Evolutionary conservation across 495 filamentous ascomycete genomes (phyloP).

Genomic region (Lasiosphaeriaceae sp.): DNA sequence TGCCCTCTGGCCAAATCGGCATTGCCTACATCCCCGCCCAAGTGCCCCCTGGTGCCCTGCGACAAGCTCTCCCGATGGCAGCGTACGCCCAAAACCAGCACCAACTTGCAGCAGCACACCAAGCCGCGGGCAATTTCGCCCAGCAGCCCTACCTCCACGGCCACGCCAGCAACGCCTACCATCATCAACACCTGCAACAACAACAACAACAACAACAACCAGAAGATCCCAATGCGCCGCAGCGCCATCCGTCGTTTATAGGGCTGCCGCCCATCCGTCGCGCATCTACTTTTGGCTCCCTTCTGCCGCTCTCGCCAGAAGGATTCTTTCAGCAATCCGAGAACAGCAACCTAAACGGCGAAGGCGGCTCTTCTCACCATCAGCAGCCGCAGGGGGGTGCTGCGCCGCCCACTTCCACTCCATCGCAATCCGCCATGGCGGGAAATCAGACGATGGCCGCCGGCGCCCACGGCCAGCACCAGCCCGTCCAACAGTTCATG

Average conservation of each 20-base stretch:
- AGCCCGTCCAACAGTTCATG: constrained; percentile 18
- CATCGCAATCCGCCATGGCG: background rate
- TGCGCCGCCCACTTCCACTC: background rate
- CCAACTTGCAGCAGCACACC: constrained; percentile 12
- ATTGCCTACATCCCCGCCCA: background rate
- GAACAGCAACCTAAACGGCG: background rate
- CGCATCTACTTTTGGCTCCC: constrained; percentile 45
- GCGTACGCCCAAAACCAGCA: constrained; percentile 32
- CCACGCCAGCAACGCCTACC: constrained; percentile 10
- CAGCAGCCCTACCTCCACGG: constrained; percentile 19
- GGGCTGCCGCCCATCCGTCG: constrained; percentile 51
- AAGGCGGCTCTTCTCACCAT: constrained; percentile 5
- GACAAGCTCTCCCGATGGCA: constrained; percentile 30
- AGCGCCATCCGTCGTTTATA: constrained; percentile 36
- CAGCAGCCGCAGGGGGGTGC: constrained; percentile 8
- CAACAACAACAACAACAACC: constrained; percentile 16
- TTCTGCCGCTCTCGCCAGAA: constrained; percentile 18
- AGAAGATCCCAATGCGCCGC: constrained; percentile 17
- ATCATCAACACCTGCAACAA: constrained; percentile 9
- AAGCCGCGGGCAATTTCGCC: constrained; percentile 21
- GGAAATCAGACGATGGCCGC: constrained; percentile 5
- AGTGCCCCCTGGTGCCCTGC: constrained; percentile 3
- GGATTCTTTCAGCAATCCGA: background rate
- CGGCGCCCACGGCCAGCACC: background rate
- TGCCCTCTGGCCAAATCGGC: too few species aligned